Evolutionary conservation across 129 eudicot species (phyloP).

Genomic region (Lonicera japonica): DNA sequence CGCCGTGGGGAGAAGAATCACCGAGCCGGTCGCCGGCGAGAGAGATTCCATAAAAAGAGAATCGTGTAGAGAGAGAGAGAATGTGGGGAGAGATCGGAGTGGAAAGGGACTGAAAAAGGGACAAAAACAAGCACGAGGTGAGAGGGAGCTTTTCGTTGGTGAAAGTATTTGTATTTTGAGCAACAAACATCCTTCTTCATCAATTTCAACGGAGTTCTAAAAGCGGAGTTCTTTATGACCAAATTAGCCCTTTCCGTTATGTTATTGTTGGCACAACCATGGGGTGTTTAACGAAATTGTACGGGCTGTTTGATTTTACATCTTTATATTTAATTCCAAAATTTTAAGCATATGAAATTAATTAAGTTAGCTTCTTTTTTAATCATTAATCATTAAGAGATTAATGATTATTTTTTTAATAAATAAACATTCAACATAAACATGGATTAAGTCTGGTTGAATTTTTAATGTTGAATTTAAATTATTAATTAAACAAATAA

Average conservation of each 20-base stretch:
- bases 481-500: too few species aligned
- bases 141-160: not conserved
- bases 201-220: slow-evolving; percentile 19
- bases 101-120: slow-evolving; percentile 29
- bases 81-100: slow-evolving; percentile 1
- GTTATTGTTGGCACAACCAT: too few species aligned
- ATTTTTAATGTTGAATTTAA: too few species aligned
- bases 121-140: not conserved
- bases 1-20: slow-evolving; percentile 28
- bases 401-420: too few species aligned
- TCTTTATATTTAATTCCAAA: too few species aligned
- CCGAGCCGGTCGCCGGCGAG: slow-evolving; percentile 61
- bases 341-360: too few species aligned
- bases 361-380: too few species aligned
- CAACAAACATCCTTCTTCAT: slow-evolving; percentile 5
- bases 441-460: too few species aligned
- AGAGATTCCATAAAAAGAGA: slow-evolving; percentile 49
- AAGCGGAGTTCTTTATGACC: slow-evolving; percentile 4
- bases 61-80: not conserved
- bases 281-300: too few species aligned
- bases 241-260: not conserved
- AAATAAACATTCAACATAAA: too few species aligned
- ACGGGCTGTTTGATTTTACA: too few species aligned
- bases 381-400: too few species aligned
- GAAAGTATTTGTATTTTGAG: not conserved